Conservation (phyloP, 768 basidiomycete genomes). For the Boletus edulis region DNA sequence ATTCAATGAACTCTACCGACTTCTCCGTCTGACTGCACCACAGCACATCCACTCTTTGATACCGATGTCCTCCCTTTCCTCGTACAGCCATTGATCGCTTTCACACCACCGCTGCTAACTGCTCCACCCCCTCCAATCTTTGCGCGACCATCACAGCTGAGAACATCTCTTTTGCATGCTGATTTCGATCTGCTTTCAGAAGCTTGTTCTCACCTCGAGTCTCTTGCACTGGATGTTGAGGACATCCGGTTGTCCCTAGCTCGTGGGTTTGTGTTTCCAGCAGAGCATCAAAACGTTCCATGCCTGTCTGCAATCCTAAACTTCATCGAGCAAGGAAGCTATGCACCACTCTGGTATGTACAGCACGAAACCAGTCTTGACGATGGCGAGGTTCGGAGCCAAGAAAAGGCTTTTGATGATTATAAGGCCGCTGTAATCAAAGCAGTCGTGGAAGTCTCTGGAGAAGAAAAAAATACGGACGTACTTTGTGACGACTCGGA, state of each 20-base stretch:
- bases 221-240: conserved; percentile 74
- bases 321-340: conserved; percentile 72
- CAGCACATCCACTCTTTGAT: conserved; percentile 58
- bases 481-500: conserved; percentile 73
- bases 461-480: conserved; percentile 75
- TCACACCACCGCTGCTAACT: conserved; percentile 51
- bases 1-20: background rate
- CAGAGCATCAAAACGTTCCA: conserved; percentile 52
- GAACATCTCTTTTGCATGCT: conserved; percentile 49
- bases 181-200: conserved; percentile 77
- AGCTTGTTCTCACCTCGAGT: conserved; percentile 72
- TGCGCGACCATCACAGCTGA: conserved; percentile 38
- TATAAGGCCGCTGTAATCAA: conserved; percentile 88
- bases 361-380: conserved; percentile 33
- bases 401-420: conserved; percentile 71
- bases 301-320: conserved; percentile 64
- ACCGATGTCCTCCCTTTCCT: conserved; percentile 64
- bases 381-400: conserved; percentile 49
- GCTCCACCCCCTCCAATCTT: conserved; percentile 38
- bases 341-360: conserved; percentile 62
- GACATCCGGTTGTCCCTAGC: conserved; percentile 72
- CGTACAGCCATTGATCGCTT: conserved; percentile 54
- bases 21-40: conserved; percentile 2
- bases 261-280: conserved; percentile 57
- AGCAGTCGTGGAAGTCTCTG: conserved; percentile 80